Evolutionary conservation across 2,329 filamentous ascomycete species (phyloP), one percentile per base, ranked within the genome.

Genomic region (Colletotrichum euphorbiae): DNA sequence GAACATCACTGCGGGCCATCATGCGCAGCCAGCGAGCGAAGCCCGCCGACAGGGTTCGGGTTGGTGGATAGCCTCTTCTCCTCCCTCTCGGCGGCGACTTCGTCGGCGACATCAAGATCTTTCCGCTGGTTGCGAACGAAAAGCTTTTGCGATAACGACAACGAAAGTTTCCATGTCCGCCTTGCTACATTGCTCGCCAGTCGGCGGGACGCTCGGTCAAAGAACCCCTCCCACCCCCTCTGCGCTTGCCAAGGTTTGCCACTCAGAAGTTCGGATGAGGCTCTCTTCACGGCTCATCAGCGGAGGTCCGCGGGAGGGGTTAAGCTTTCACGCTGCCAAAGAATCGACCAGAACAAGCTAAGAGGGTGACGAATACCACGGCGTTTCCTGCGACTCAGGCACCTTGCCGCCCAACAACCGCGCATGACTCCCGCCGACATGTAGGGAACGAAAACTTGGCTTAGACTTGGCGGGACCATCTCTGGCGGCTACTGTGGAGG

Each of bases 231-330:
- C n/a, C 7, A 13, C 8, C 19, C 3, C 6, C 13, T 33, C 52
- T 31, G 61, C 61, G n/a, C n/a, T n/a, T n/a, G n/a, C n/a, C n/a
- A n/a, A 24, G 7, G 13, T 42, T 13, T 65, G 45, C 61, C 65
- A 59, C n/a, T 43, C 19, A 28, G 21, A 68, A 68, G 31, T 55
- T 68, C 54, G 46, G 65, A 65, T 24, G 61, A 60, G 55, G 48
- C 61, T 38, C 17, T 36, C n/a, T 4, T 15, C 31, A 8, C 8
- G 21, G 4, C 33, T 21, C 51, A 40, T 17, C 51, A 33, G 52
- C 11, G 36, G 40, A 24, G 17, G 36, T 33, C 52, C 45, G 19
- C 19, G 9, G 28, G 21, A 45, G 28, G 45, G n/a, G 11, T 52
- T 64, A 58, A 57, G 64, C 60, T 67, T 67, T 63, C 38, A 15